Evolutionary conservation across 1,284 basidiomycete species (phyloP).

Genomic region (Puccinia novopanici): DNA sequence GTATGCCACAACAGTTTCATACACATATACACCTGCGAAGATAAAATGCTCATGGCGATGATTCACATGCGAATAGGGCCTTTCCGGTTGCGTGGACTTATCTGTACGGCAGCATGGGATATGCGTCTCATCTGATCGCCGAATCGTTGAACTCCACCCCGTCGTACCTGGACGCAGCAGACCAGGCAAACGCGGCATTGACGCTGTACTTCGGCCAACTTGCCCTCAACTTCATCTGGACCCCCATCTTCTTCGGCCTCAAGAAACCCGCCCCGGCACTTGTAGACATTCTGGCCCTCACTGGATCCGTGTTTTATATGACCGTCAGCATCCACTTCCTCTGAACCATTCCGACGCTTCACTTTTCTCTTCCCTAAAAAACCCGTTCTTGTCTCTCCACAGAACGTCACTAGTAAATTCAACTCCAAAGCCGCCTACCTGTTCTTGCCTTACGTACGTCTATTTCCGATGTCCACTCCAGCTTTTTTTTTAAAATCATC

Average conservation of each 20-base stretch:
- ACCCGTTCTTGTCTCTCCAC: too few relatives aligned
- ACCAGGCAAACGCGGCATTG: constrained; percentile 54
- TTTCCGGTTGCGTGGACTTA: constrained; percentile 55
- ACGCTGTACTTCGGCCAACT: constrained; percentile 57
- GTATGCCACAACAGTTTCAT: neutral
- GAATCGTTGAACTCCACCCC: constrained; percentile 57
- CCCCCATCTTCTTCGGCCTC: constrained; percentile 57
- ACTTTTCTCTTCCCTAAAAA: too few relatives aligned
- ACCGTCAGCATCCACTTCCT: constrained; percentile 38
- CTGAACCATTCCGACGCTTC: too few relatives aligned
- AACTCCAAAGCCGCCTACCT: constrained; percentile 51
- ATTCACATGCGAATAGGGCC: constrained; percentile 45
- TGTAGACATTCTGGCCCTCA: constrained; percentile 57
- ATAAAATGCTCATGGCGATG: neutral
- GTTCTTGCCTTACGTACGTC: constrained; percentile 46
- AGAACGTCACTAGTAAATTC: constrained; percentile 54
- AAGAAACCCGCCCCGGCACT: constrained; percentile 56
- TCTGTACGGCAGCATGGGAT: constrained; percentile 58
- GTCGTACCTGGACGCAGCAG: neutral
- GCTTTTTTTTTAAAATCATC: too few relatives aligned
- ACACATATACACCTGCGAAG: neutral
- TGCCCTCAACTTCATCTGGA: constrained; percentile 57
- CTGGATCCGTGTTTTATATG: constrained; percentile 56
- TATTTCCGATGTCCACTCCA: too few relatives aligned
- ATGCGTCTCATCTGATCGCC: constrained; percentile 54